phyloP scores from a whole-genome alignment of 2,329 filamentous ascomycete species.

The Dactylellina leptospora region DNA sequence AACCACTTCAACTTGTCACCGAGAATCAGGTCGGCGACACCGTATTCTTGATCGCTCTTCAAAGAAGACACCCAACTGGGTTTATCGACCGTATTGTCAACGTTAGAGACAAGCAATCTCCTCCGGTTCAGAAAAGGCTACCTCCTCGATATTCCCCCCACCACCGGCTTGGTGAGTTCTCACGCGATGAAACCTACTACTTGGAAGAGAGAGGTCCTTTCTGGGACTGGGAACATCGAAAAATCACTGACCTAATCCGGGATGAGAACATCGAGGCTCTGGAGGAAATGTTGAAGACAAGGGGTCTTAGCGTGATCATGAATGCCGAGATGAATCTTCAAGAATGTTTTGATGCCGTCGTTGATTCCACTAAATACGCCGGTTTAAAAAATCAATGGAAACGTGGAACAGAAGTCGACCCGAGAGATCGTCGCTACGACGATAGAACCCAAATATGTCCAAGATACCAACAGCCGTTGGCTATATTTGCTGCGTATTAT shows the following conservation, averaged over 20 bases:
- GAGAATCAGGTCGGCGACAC: constrained; percentile 63
- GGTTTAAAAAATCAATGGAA: constrained; percentile 33
- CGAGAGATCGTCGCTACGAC: neutral
- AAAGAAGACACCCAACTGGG: neutral
- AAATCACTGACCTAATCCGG: neutral
- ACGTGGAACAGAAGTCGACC: neutral
- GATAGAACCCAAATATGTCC: constrained; percentile 66
- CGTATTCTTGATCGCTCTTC: constrained; percentile 62
- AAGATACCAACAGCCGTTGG: constrained; percentile 67
- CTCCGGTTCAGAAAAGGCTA: neutral
- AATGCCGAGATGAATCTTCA: constrained; percentile 3
- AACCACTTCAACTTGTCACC: constrained; percentile 72
- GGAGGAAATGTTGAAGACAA: neutral
- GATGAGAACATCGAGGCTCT: neutral
- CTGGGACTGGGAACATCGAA: constrained; percentile 54
- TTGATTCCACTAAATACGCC: neutral
- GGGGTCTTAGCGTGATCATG: neutral
- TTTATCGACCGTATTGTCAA: neutral
- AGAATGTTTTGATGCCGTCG: neutral
- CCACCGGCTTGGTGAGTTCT: too few relatives aligned
- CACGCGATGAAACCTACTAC: constrained; percentile 66
- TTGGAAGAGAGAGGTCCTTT: constrained; percentile 66
- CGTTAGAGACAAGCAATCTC: neutral
- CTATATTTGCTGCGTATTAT: constrained; percentile 35
- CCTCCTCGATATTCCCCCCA: too few relatives aligned